Evolutionary conservation across 2,329 filamentous ascomycete species (phyloP), one percentile per base, ranked within the genome.

Genomic region (Fusarium torreyae): DNA sequence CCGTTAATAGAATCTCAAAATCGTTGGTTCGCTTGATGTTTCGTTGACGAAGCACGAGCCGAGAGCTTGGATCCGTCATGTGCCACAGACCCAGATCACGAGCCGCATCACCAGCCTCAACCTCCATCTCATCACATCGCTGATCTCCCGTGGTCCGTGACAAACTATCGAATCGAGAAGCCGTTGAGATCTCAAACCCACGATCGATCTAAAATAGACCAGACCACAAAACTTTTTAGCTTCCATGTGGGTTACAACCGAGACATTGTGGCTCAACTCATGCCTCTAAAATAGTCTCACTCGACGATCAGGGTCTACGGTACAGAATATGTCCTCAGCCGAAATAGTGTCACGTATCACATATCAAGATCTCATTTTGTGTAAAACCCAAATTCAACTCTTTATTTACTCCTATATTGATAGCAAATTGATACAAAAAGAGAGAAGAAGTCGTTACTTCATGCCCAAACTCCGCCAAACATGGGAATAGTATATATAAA

Each of bases 281-380:
- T 18, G 45, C 8, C 31, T 36, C 45, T 48, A 40, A 40, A 7
- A 14, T 31, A 24, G 15, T 18, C 7, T 18, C 7, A 14, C 45
- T 33, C n/a, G 43, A 18, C 14, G 18, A 53, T 46, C 43, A 48
- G 28, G 61, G 36, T 57, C 22, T 50, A n/a, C 28, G 45, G 14
- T 50, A n/a, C 28, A 53, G 14, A 56, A 40, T 28, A 40, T 57
- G 57, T 18, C 42, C 15, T 40, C 51, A 36, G 38, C 40, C 56
- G 31, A 33, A 34, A 44, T 6, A 39, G 48, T 55, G 53, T 69
- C 52, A 70, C 57, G 62, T 69, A 56, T 70, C 66, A 68, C 67
- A 59, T 31, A 51, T 44, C 48, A 24, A 17, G 18, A 40, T n/a
- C 13, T 7, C 33, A 38, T 20, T 34, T 9, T 45, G 20, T 34